A percentile compares a stretch with the other conserved stretches of the same genome.
These are phyloP conservation scores for Rosa hybrid DNA, from an alignment of 331 rosid genomes.

Conservation along the genomic window DNA sequence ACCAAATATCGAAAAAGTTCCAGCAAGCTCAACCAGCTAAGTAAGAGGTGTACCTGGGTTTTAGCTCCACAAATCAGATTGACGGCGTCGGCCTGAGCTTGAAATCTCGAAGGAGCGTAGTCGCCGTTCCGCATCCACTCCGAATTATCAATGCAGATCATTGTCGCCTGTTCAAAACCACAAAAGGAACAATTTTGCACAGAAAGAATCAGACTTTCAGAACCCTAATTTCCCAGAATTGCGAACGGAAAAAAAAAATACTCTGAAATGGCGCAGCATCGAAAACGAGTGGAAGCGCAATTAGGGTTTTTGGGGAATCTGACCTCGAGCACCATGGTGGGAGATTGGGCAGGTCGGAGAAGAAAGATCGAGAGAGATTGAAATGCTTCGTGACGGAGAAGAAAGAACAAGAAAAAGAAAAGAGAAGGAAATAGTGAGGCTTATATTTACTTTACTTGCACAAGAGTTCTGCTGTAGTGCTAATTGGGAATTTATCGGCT, in stretches of 20 bases:
- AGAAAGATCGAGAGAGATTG: constrained; percentile 28
- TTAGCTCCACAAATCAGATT: constrained; percentile 95
- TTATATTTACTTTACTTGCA: constrained; percentile 32
- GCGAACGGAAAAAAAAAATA: neutral
- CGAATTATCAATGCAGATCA: constrained; percentile 94
- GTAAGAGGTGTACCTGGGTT: constrained; percentile 63
- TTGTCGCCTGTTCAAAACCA: constrained; percentile 62
- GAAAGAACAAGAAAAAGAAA: constrained; percentile 5
- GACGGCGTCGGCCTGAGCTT: constrained; percentile 93
- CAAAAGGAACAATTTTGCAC: neutral
- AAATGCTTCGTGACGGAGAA: constrained; percentile 2
- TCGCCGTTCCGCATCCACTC: constrained; percentile 99
- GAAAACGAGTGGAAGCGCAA: neutral
- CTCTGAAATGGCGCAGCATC: neutral
- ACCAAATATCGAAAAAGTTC: neutral
- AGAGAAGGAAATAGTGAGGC: neutral
- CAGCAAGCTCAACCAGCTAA: neutral
- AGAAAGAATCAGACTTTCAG: constrained; percentile 6
- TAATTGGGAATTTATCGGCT: neutral
- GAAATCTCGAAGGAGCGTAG: constrained; percentile 79
- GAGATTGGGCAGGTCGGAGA: constrained; percentile 22
- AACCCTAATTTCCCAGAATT: constrained; percentile 53
- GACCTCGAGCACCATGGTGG: constrained; percentile 95
- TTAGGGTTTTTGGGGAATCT: neutral
- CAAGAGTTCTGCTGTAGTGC: constrained; percentile 2